Evolutionary conservation across 768 basidiomycete species (phyloP).

Genomic region (Collybiopsis confluens): DNA sequence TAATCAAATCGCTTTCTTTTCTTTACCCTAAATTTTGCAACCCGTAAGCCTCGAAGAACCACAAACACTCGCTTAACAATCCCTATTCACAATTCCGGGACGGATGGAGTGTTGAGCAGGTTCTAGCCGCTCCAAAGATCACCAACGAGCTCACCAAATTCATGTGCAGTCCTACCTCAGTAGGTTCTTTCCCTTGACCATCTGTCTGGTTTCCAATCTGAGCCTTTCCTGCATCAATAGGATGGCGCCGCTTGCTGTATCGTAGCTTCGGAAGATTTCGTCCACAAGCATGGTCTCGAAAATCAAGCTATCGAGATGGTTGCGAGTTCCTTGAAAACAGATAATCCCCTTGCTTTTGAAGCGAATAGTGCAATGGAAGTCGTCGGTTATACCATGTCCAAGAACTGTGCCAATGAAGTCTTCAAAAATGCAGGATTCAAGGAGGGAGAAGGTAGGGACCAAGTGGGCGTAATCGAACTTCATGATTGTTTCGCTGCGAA

Average conservation of each 20-base stretch:
- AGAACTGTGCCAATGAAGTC: conserved; percentile 60
- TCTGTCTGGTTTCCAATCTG: not conserved
- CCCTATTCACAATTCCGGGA: conserved; percentile 84
- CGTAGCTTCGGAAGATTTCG: conserved; percentile 76
- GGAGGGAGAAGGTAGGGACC: conserved; percentile 58
- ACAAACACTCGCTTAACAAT: conserved; percentile 76
- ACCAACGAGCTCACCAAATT: conserved; percentile 72
- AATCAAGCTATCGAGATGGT: conserved; percentile 88
- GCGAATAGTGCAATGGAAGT: conserved; percentile 72
- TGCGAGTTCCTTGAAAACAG: conserved; percentile 61
- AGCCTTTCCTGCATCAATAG: conserved; percentile 25
- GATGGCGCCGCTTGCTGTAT: conserved; percentile 76
- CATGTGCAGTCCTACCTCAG: conserved; percentile 87
- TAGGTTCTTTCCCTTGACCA: conserved; percentile 22
- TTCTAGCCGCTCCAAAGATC: conserved; percentile 63
- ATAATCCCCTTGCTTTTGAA: conserved; percentile 61
- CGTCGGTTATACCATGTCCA: conserved; percentile 77
- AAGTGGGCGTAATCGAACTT: conserved; percentile 81
- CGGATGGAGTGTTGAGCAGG: conserved; percentile 71
- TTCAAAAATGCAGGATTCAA: conserved; percentile 70
- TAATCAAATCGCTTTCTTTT: not conserved
- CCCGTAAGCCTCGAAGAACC: conserved; percentile 73
- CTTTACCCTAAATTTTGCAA: not conserved
- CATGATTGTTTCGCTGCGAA: conserved; percentile 86
- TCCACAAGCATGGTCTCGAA: conserved; percentile 64